Evolutionary conservation across 768 basidiomycete genomes (phyloP).

Genomic region (Boletus rubescentipes): DNA sequence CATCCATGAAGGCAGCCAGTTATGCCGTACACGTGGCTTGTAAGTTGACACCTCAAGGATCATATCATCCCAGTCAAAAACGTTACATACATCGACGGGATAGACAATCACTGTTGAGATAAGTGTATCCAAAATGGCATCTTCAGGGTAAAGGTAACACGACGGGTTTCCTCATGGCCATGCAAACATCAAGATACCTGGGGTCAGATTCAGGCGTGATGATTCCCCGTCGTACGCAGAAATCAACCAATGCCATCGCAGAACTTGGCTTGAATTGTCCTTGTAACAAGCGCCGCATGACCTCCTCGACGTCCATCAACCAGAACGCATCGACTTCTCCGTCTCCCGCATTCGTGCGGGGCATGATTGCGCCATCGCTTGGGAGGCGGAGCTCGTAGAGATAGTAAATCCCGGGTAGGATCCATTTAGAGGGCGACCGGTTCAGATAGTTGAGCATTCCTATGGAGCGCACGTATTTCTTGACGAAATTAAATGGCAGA

Average conservation of each 20-base stretch:
- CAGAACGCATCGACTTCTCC: conserved; percentile 45
- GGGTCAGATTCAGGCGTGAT: conserved; percentile 25
- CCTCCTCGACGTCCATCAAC: conserved; percentile 35
- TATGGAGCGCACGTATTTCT: conserved; percentile 29
- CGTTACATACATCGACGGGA: neutral
- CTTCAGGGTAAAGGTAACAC: conserved; percentile 23
- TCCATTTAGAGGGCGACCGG: conserved; percentile 42
- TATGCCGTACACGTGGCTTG: neutral
- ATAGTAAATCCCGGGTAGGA: conserved; percentile 46
- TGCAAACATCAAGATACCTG: conserved; percentile 25
- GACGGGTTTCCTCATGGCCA: conserved; percentile 17
- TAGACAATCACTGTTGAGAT: neutral
- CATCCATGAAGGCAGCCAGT: neutral
- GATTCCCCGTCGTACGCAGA: conserved; percentile 38
- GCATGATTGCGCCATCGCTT: conserved; percentile 31
- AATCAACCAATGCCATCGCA: conserved; percentile 43
- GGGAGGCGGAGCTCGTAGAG: conserved; percentile 45
- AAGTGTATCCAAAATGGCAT: neutral
- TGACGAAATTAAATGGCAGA: conserved; percentile 38
- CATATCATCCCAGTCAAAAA: neutral
- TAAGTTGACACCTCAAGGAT: too few species aligned
- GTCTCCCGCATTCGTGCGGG: conserved; percentile 37
- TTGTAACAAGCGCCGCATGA: conserved; percentile 34
- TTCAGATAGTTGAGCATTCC: conserved; percentile 42
- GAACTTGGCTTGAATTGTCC: conserved; percentile 43